Evolutionary conservation across 495 filamentous ascomycete genomes (phyloP).

Genomic region (Neurospora sp.): DNA sequence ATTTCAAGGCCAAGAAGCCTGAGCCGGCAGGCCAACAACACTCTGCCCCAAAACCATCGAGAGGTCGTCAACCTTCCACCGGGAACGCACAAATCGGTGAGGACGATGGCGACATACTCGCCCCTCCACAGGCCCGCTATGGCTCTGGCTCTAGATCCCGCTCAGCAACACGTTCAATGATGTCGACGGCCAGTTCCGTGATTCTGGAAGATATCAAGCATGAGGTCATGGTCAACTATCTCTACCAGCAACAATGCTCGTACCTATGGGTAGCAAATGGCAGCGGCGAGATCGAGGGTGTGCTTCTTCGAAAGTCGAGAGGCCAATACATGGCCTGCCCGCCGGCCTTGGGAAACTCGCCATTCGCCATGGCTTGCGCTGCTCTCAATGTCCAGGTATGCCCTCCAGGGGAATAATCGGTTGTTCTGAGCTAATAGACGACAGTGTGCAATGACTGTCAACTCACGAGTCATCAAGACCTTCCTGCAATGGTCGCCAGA

Average conservation of each 20-base stretch:
- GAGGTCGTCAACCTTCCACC: not conserved
- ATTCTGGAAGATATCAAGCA: slow-evolving; percentile 69
- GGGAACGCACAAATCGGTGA: not conserved
- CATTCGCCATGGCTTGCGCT: slow-evolving; percentile 50
- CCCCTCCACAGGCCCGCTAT: not conserved
- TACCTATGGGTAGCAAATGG: slow-evolving; percentile 61
- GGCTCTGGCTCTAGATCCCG: not conserved
- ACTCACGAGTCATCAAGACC: slow-evolving; percentile 64
- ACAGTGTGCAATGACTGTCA: slow-evolving; percentile 71
- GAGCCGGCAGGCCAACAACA: slow-evolving; percentile 10
- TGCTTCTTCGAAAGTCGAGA: slow-evolving; percentile 55
- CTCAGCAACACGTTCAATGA: slow-evolving; percentile 18
- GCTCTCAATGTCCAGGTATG: slow-evolving; percentile 60
- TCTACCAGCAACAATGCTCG: slow-evolving; percentile 67
- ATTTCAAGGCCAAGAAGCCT: slow-evolving; percentile 48
- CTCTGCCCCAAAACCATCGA: not conserved
- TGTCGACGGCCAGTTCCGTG: slow-evolving; percentile 42
- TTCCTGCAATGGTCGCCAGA: slow-evolving; percentile 63
- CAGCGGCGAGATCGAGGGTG: slow-evolving; percentile 57
- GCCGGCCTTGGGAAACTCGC: slow-evolving; percentile 44
- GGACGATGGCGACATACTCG: slow-evolving; percentile 32
- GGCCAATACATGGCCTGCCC: slow-evolving; percentile 63
- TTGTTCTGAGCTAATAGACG: slow-evolving; percentile 2
- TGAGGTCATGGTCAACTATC: slow-evolving; percentile 74
- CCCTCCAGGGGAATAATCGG: not conserved